Evolutionary conservation across 495 filamentous ascomycete species (phyloP).

Genomic region (Copromyces sp.): DNA sequence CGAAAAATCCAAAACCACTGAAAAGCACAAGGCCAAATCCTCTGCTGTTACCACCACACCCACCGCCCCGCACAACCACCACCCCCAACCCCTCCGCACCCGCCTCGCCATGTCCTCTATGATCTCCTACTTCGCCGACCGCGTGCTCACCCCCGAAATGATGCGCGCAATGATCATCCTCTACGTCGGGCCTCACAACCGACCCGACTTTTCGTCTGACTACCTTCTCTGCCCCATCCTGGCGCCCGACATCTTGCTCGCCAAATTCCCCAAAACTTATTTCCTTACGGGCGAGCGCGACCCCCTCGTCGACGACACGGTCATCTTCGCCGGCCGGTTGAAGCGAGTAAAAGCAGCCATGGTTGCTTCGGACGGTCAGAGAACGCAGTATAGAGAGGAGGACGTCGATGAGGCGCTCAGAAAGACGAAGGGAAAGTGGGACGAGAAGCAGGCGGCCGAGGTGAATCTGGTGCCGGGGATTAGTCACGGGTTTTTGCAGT

Average conservation of each 20-base stretch:
- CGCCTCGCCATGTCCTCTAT: constrained; percentile 87
- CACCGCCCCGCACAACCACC: constrained; percentile 22
- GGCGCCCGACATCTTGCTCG: constrained; percentile 73
- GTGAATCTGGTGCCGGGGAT: constrained; percentile 78
- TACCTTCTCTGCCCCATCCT: constrained; percentile 82
- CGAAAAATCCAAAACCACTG: background rate
- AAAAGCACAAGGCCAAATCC: background rate
- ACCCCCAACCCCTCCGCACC: constrained; percentile 63
- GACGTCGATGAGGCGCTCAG: constrained; percentile 5
- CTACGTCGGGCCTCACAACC: constrained; percentile 86
- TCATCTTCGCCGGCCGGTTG: constrained; percentile 84
- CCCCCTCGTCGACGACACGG: constrained; percentile 90
- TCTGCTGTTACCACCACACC: background rate
- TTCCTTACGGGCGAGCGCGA: constrained; percentile 93
- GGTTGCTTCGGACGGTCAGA: constrained; percentile 19
- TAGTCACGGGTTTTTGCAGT: constrained; percentile 87
- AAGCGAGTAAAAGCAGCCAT: constrained; percentile 68
- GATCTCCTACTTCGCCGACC: constrained; percentile 96
- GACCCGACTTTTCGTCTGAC: constrained; percentile 86
- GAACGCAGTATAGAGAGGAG: constrained; percentile 23
- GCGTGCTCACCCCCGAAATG: constrained; percentile 92
- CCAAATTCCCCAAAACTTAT: constrained; percentile 80
- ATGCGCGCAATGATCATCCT: constrained; percentile 99
- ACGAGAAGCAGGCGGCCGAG: constrained; percentile 70
- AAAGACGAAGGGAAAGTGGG: constrained; percentile 38